Base-by-base conservation (phyloP, 805 yeast species). In the Wickerhamiella nectarea region DNA sequence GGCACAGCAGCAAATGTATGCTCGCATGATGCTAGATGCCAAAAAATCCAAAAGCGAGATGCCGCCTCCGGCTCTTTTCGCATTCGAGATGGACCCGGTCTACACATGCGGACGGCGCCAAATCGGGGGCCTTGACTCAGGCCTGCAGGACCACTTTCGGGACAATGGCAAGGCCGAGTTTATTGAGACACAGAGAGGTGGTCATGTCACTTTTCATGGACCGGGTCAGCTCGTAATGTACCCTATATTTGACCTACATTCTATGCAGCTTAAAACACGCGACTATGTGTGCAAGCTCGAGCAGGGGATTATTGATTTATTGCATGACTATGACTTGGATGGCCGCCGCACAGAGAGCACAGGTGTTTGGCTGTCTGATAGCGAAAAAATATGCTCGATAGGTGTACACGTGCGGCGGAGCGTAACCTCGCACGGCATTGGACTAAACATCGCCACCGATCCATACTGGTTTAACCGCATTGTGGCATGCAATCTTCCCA, bases 201-300 rank as follows among this genome's bases (percentile, higher is more conserved):
- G 99, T 0, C 94, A 91, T 58, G 75, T 91, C 1, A 91, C 98
- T 0, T 91, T 83, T 68, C 99, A 91, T 63, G 97, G 97, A 0
- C 81, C 91, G 1, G 98, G 98, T 0, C 99, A 91, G 61, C 57
- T 85, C 31, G 95, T 87, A 2, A 75, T 84, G 4, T 91, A 89
- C 56, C 78, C 91, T 9, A 70, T 91, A 1, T 43, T 82, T 24
- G 87, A 91, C 58, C 64, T 91, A 43, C 69, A 71, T 49, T 69
- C 72, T 25, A 80, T 81, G 52, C 55, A 66, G 40, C 62, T 81
- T 38, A 67, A 78, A 0, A 75, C 80, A 1, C 69, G 75, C 50
- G 79, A 85, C 57, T 77, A 72, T 53, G 82, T 84, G 24, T 61
- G 76, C 2, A 68, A 70, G n/a, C 63, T 84, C 28, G 80, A 82